phyloP scores from a whole-genome alignment of 441 rosid genomes.

The Populus hybrid region DNA sequence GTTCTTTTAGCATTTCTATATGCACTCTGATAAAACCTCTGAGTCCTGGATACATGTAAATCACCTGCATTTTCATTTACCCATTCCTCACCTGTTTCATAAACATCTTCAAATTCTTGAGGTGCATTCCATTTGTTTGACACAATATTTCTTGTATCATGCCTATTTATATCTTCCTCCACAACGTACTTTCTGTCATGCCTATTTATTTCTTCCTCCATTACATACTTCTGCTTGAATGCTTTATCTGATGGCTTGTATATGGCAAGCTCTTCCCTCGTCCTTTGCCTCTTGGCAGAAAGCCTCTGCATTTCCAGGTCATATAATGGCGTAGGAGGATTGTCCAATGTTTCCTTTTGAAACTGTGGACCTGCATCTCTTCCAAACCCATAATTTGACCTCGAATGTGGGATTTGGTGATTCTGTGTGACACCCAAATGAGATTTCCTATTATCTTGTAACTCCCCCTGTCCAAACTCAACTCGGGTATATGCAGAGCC shows the following conservation, averaged over 20 bases:
- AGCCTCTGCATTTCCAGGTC: slow-evolving; percentile 26
- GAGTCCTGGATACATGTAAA: slow-evolving; percentile 25
- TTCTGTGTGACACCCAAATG: slow-evolving; percentile 27
- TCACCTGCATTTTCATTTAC: slow-evolving; percentile 30
- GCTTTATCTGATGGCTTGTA: slow-evolving; percentile 33
- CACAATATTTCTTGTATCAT: slow-evolving; percentile 26
- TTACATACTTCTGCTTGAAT: slow-evolving; percentile 29
- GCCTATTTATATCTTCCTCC: slow-evolving; percentile 31
- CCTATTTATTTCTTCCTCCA: slow-evolving; percentile 26
- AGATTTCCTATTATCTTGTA: slow-evolving; percentile 31
- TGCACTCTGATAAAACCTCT: slow-evolving; percentile 24
- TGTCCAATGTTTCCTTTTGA: slow-evolving; percentile 32
- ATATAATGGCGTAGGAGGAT: slow-evolving; percentile 25
- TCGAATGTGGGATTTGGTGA: slow-evolving; percentile 32
- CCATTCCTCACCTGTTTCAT: slow-evolving; percentile 38
- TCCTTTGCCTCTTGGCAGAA: slow-evolving; percentile 37
- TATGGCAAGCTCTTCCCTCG: slow-evolving; percentile 36
- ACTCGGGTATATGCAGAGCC: slow-evolving; percentile 28
- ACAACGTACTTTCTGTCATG: slow-evolving; percentile 19
- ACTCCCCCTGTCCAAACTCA: slow-evolving; percentile 32
- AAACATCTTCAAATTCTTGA: slow-evolving; percentile 33
- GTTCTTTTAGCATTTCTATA: slow-evolving; percentile 30
- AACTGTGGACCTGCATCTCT: slow-evolving; percentile 37
- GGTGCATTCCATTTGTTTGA: slow-evolving; percentile 31
- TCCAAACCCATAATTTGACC: slow-evolving; percentile 41